Base-by-base conservation (phyloP, 371 early-diverging fungal species). In the Sporodiniella umbellata region DNA sequence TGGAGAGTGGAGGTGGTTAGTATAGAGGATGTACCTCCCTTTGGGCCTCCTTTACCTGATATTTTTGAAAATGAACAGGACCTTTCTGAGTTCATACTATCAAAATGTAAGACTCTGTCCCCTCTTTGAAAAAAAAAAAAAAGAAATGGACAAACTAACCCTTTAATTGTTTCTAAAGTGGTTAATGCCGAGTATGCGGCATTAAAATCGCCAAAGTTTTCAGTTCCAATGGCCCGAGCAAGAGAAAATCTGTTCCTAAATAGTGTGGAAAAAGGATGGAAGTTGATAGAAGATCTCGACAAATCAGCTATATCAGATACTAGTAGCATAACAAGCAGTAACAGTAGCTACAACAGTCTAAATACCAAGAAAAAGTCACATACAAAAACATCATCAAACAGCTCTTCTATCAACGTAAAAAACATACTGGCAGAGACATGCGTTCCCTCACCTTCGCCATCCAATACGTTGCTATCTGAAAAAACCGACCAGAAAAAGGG, bases 101-200 rank as follows among this genome's bases (percentile, higher is more conserved):
- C 80, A 17, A 88, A 88, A 68, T 45, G 78, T 73, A 70, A 67
- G 64, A n/a, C 10, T 2, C 2, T 24, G 5, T 33, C 4, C 12
- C 18, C 10, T 17, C 23, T n/a, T 1, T 7, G 6, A 8, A 39
- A 42, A 14, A 35, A 35, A 28, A 28, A n/a, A n/a, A n/a, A n/a
- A n/a, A n/a, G n/a, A n/a, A n/a, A n/a, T n/a, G n/a, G n/a, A n/a
- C n/a, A n/a, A n/a, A n/a, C n/a, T n/a, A n/a, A n/a, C n/a, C n/a
- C 12, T 31, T 12, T 31, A 31, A 31, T 31, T 31, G 12, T 45
- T 38, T 25, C 22, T 38, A 17, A 49, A 78, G 78, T 78, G 65
- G 76, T 91, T 24, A 91, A 90, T 61, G 92, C 85, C 17, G 89
- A 90, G 56, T 85, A 88, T 56, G 87, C 92, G 11, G 87, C 89